A percentile compares a stretch with the other conserved stretches of the same genome.
phyloP scores from a whole-genome alignment of 352 stramenopile genomes.

The Pilasporangium apinafurcum region DNA sequence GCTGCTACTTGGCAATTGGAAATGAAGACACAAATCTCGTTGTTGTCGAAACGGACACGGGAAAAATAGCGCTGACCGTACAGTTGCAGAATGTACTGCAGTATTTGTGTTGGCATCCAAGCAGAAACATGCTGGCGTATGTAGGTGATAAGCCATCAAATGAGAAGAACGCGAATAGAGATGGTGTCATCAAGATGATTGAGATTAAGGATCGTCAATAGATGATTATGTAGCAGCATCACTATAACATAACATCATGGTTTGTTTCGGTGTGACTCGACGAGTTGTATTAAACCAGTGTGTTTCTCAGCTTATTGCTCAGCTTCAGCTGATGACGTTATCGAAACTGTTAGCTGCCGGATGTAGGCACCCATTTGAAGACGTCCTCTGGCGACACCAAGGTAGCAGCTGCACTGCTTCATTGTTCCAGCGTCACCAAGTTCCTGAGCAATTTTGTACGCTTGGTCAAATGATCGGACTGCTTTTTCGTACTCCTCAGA shows the following conservation, averaged over 20 bases:
- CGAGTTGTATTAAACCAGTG: not conserved
- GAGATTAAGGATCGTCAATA: conserved; percentile 57
- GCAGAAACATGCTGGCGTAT: conserved; percentile 78
- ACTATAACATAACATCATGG: too few species aligned
- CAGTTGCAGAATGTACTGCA: conserved; percentile 66
- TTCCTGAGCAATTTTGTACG: conserved; percentile 68
- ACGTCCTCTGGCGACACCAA: conserved; percentile 58
- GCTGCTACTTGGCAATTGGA: conserved; percentile 63
- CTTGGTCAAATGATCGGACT: conserved; percentile 71
- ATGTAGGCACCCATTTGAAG: conserved; percentile 65
- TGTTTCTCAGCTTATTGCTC: not conserved
- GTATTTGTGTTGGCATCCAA: conserved; percentile 79
- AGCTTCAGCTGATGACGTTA: not conserved
- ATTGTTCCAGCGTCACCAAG: conserved; percentile 51
- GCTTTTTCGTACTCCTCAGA: conserved; percentile 52
- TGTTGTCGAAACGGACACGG: conserved; percentile 56
- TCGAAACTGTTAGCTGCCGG: conserved; percentile 25
- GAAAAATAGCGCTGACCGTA: conserved; percentile 48
- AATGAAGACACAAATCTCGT: conserved; percentile 72
- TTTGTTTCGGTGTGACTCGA: too few species aligned
- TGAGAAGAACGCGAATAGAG: conserved; percentile 77
- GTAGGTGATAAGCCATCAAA: conserved; percentile 71
- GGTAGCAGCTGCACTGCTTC: conserved; percentile 81
- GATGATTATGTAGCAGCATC: too few species aligned
- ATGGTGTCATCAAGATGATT: conserved; percentile 82